Conservation (phyloP, 768 basidiomycete species). For the Rhodocollybia butyracea region DNA sequence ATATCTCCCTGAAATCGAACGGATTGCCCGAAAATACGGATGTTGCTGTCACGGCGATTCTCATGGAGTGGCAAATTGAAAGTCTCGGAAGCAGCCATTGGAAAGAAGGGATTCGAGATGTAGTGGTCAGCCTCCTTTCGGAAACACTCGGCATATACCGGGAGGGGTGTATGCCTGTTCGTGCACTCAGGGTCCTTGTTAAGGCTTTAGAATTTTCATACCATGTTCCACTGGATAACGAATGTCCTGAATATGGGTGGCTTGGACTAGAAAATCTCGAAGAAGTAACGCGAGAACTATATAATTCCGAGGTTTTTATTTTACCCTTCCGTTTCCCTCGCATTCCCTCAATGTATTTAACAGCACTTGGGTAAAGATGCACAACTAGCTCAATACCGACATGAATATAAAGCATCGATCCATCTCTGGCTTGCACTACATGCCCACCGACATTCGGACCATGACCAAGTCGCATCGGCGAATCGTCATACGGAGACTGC, state of each 20-base stretch:
- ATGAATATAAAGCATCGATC: constrained; percentile 50
- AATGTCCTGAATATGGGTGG: constrained; percentile 23
- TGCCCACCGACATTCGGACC: constrained; percentile 52
- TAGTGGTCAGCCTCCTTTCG: constrained; percentile 39
- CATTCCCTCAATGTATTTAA: not conserved
- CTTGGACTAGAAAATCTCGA: constrained; percentile 31
- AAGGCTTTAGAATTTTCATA: constrained; percentile 53
- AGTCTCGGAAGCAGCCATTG: constrained; percentile 50
- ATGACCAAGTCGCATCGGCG: constrained; percentile 42
- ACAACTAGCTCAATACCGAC: constrained; percentile 26
- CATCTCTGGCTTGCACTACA: constrained; percentile 74
- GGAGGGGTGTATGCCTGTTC: constrained; percentile 45
- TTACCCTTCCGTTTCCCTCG: not conserved
- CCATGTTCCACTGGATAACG: constrained; percentile 28
- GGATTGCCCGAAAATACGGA: constrained; percentile 13
- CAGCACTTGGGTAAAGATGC: constrained; percentile 35
- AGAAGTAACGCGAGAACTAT: constrained; percentile 38
- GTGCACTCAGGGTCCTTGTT: constrained; percentile 55
- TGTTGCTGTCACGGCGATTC: constrained; percentile 39
- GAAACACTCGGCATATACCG: constrained; percentile 52
- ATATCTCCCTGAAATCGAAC: constrained; percentile 43
- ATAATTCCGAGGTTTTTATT: constrained; percentile 35
- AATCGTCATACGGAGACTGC: constrained; percentile 53
- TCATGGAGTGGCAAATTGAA: constrained; percentile 62
- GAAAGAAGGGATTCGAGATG: constrained; percentile 51